Conservation (phyloP, 169 alveolate genomes). For the Plasmodium chabaudi region DNA sequence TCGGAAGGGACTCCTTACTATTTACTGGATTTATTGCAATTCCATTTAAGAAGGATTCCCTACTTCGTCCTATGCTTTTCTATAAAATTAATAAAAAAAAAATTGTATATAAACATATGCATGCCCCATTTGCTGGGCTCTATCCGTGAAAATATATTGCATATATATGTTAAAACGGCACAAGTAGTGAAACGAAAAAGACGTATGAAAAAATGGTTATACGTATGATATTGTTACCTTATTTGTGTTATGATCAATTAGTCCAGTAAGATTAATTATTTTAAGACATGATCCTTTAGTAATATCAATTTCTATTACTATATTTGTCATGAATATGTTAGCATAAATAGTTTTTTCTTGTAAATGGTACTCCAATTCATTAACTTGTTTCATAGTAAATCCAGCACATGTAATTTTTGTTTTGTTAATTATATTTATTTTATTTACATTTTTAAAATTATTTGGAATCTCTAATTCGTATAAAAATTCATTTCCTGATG, state of each 20-base stretch:
- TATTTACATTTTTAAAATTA: constrained; percentile 30
- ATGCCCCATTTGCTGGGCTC: neutral
- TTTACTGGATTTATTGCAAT: constrained; percentile 34
- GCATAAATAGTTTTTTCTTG: constrained; percentile 64
- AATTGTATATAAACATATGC: neutral
- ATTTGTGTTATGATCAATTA: constrained; percentile 12
- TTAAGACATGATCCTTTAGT: constrained; percentile 65
- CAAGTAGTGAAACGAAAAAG: neutral
- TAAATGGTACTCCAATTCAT: constrained; percentile 80
- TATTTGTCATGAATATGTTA: constrained; percentile 77
- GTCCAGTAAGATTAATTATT: constrained; percentile 67
- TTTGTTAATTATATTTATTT: constrained; percentile 17
- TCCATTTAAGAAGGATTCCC: constrained; percentile 52
- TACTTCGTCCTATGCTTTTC: neutral
- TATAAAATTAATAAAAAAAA: neutral
- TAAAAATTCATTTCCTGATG: constrained; percentile 76
- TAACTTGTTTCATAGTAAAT: constrained; percentile 33
- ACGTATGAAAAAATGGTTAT: neutral
- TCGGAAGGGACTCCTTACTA: constrained; percentile 2
- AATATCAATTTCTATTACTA: constrained; percentile 70
- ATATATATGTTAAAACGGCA: too few species aligned
- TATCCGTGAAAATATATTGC: too few species aligned
- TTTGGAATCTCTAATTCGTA: constrained; percentile 75
- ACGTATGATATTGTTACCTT: constrained; percentile 9
- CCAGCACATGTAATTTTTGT: constrained; percentile 76